Evolutionary conservation across 345 rosid species (phyloP).

Genomic region (Gossypium raimondii): DNA sequence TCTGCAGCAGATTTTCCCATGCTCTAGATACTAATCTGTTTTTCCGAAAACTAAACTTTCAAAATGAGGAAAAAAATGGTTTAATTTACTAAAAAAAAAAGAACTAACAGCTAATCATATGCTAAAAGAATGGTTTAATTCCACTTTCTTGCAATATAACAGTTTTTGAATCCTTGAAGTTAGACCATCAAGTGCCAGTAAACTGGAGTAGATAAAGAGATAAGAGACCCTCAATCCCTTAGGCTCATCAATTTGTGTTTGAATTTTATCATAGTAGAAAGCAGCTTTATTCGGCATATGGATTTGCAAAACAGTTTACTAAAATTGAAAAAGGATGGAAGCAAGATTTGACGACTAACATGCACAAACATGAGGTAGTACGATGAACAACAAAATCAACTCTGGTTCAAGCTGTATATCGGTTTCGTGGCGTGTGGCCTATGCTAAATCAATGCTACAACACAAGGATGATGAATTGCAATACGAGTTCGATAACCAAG

Average conservation of each 20-base stretch:
- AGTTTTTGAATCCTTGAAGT: not conserved
- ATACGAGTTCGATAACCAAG: not conserved
- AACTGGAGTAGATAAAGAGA: not conserved
- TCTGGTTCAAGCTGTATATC: not conserved
- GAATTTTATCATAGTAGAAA: not conserved
- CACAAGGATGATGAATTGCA: not conserved
- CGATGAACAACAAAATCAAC: not conserved
- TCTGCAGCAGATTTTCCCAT: slow-evolving; percentile 57
- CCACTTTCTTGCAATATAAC: not conserved
- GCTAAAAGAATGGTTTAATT: not conserved
- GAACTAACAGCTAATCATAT: not conserved
- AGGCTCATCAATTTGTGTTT: not conserved
- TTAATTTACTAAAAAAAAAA: not conserved
- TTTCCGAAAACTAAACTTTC: slow-evolving; percentile 13
- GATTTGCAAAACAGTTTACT: not conserved
- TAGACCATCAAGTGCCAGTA: not conserved
- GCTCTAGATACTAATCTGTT: slow-evolving; percentile 11
- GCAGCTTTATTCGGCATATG: too few relatives aligned
- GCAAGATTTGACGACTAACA: not conserved
- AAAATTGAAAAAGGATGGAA: not conserved
- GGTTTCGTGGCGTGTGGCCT: not conserved
- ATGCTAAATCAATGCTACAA: not conserved
- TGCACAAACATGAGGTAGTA: not conserved
- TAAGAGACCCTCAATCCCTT: not conserved
- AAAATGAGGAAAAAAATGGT: not conserved